Percentiles rank a stretch among this genome's conserved stretches.
phyloP scores from a whole-genome alignment of 345 rosid genomes.

The Melastoma malabathricum region DNA sequence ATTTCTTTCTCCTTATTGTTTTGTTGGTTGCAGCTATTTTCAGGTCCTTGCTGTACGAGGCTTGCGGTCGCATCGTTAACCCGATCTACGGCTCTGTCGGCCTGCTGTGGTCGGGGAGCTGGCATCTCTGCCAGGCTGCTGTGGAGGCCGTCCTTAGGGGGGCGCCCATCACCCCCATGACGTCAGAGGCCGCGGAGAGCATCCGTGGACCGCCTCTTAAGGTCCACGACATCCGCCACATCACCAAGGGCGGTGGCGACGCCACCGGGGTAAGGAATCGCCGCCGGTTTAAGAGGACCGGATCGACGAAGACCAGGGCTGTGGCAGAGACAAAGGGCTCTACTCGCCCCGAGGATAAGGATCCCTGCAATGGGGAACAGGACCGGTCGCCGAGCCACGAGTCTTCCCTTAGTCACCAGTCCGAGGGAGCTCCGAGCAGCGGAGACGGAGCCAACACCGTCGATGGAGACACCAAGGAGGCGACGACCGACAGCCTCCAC shows the following conservation, averaged over 20 bases:
- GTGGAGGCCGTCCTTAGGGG: conserved; percentile 47
- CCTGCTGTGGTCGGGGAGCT: conserved; percentile 37
- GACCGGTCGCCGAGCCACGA: conserved; percentile 62
- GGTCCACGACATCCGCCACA: conserved; percentile 72
- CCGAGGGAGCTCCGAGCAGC: conserved; percentile 32
- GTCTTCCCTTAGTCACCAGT: conserved; percentile 76
- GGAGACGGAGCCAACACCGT: conserved; percentile 3
- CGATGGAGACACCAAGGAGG: conserved; percentile 39
- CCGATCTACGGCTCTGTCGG: conserved; percentile 45
- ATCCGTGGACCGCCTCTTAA: conserved; percentile 41
- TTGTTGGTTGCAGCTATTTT: conserved; percentile 28
- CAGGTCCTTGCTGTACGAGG: conserved; percentile 47
- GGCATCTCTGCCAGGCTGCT: conserved; percentile 52
- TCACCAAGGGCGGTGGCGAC: conserved; percentile 46
- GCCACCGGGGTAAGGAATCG: not conserved
- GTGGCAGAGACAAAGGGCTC: conserved; percentile 5
- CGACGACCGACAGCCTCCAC: conserved; percentile 31
- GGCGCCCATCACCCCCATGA: conserved; percentile 46
- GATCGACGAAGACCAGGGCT: conserved; percentile 11
- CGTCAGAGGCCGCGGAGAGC: conserved; percentile 38
- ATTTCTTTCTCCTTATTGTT: too few species aligned
- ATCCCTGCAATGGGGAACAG: conserved; percentile 12
- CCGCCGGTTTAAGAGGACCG: conserved; percentile 28
- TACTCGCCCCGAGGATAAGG: not conserved
- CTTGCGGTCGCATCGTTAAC: conserved; percentile 44